Base-by-base conservation (phyloP, 768 basidiomycete genomes). In the Amanita pseudoporphyria region DNA sequence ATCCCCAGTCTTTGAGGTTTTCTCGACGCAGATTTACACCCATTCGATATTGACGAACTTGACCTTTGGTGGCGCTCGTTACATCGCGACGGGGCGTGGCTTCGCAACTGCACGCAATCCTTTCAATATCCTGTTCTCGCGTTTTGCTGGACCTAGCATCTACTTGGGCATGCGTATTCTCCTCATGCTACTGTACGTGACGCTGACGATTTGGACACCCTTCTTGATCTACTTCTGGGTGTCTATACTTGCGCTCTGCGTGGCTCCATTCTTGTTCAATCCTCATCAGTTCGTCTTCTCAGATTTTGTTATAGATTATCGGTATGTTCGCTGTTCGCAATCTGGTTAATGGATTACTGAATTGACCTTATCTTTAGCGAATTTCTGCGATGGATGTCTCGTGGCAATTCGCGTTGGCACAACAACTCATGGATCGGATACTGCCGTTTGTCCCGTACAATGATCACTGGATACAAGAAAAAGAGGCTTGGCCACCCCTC, bases 391-490 rank as follows among this genome's bases (percentile, higher is more conserved):
- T 99, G 96, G 96, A 98, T 99, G 94, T 94, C 84, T 30, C 81
- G 96, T 45, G 96, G 96, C 47, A 99, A 99, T 71, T 97, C 96
- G 33, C 78, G 93, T 28, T 91, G 92, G 18, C 96, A 99, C 66
- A 87, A 79, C 59, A 99, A 97, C 65, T 96, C 95, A 4, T 99
- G 96, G 96, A 95, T 98, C 56, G 95, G 96, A 0, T 99, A 98
- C 67, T 99, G 96, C 64, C 89, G 96, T 47, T 73, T 99, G 40
- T 92, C 92, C n/a, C 77, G 96, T 45, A 99, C 96, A 14, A 87
- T 91, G 80, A 95, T 99, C 62, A 99, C 96, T 14, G 96, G 96
- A n/a, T 99, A 93, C 81, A 98, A 98, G 79, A 90, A 88, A 73
- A 97, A 98, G 77, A 81, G 82, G 57, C 81, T 99, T 5, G 96